phyloP scores from a whole-genome alignment of 2,329 filamentous ascomycete species.

The Hawksworthiomyces lignivorus region DNA sequence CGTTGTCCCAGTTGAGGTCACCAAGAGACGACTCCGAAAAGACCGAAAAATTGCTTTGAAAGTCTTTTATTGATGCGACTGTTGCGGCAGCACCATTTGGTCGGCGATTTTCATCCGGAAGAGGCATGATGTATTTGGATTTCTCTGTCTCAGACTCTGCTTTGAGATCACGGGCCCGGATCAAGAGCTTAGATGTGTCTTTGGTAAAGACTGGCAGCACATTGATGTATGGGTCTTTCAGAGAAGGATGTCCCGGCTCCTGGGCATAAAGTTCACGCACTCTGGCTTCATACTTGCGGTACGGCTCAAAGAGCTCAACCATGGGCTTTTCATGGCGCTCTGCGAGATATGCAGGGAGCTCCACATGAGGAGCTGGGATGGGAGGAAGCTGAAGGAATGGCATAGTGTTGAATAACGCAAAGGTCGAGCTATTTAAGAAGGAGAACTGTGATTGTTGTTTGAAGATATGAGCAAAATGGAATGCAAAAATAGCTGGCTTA shows the following conservation, averaged over 20 bases:
- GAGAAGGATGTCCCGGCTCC: constrained; percentile 49
- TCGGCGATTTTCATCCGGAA: constrained; percentile 55
- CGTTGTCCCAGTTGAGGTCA: constrained; percentile 74
- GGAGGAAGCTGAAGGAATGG: constrained; percentile 31
- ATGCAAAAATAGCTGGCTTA: too few species aligned
- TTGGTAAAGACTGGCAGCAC: constrained; percentile 58
- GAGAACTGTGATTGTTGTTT: too few species aligned
- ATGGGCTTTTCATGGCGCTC: constrained; percentile 47
- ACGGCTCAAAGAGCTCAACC: constrained; percentile 54
- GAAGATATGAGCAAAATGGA: too few species aligned
- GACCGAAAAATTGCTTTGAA: constrained; percentile 60
- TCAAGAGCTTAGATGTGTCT: constrained; percentile 48
- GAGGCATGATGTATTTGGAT: constrained; percentile 61
- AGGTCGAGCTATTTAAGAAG: too few species aligned
- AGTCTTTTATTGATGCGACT: constrained; percentile 59
- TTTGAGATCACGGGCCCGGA: constrained; percentile 52
- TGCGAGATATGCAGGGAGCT: constrained; percentile 46
- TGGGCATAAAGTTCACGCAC: constrained; percentile 64
- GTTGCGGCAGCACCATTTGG: constrained; percentile 57
- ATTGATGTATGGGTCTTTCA: constrained; percentile 53
- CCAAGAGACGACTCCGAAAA: constrained; percentile 73
- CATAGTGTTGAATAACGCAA: constrained; percentile 27
- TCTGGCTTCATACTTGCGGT: constrained; percentile 58
- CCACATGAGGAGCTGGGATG: constrained; percentile 37
- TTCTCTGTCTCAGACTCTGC: constrained; percentile 52